These are phyloP conservation scores for Phytophthora kernoviae DNA, from an alignment of 352 stramenopile species.

Conservation along the genomic window DNA sequence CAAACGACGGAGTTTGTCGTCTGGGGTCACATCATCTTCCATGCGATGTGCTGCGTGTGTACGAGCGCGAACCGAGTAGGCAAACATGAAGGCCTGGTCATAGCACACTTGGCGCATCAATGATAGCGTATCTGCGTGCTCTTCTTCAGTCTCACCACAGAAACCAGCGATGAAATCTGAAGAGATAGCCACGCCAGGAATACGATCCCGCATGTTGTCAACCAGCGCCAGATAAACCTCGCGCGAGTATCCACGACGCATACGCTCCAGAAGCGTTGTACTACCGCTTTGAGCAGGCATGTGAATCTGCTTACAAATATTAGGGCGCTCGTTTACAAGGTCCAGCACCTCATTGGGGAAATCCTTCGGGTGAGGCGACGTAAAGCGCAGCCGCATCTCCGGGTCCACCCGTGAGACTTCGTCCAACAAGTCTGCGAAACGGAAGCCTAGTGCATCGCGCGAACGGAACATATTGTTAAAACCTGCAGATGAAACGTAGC, in stretches of 20 bases:
- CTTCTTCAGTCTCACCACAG: conserved; percentile 98
- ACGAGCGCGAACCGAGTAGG: conserved; percentile 96
- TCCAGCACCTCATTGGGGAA: conserved; percentile 95
- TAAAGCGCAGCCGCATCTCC: conserved; percentile 99
- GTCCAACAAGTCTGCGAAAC: conserved; percentile 98
- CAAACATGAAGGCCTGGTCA: conserved; percentile 99
- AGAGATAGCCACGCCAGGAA: conserved; percentile 87
- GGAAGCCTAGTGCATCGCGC: conserved; percentile 89
- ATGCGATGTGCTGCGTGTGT: conserved; percentile 96
- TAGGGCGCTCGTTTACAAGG: conserved; percentile 89
- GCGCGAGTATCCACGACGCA: conserved; percentile 96
- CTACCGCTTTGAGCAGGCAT: conserved; percentile 98
- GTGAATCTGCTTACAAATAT: conserved; percentile 98
- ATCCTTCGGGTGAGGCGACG: conserved; percentile 99
- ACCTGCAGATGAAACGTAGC: conserved; percentile 88
- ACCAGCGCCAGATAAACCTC: conserved; percentile 98
- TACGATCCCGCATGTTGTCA: conserved; percentile 87
- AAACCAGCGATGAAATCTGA: conserved; percentile 99
- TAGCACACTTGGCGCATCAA: conserved; percentile 89
- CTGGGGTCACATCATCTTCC: conserved; percentile 94
- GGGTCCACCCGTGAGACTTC: conserved; percentile 91
- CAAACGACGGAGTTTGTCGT: conserved; percentile 95
- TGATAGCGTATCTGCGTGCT: conserved; percentile 95
- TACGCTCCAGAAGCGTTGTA: conserved; percentile 84
- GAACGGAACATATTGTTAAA: conserved; percentile 96